Percentiles rank a stretch among this genome's conserved stretches.
Conservation (phyloP, 1,284 basidiomycete species). For the Ustilago curta region DNA sequence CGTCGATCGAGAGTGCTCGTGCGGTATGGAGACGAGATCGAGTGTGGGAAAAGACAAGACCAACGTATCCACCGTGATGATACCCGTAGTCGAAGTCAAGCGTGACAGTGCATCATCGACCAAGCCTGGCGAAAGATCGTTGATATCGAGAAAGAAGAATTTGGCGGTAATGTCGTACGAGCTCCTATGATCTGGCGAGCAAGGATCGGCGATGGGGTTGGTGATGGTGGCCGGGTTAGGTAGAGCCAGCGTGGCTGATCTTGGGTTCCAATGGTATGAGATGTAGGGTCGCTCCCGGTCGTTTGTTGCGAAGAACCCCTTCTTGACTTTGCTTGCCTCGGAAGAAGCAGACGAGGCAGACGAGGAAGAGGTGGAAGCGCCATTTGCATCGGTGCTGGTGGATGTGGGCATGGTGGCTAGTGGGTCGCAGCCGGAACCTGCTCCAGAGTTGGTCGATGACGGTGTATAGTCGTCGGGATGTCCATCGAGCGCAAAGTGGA, state of each 20-base stretch:
- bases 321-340: slow-evolving; percentile 15
- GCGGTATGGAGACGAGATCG: slow-evolving; percentile 39
- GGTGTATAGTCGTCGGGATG: slow-evolving; percentile 57
- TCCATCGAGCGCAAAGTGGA: slow-evolving; percentile 63
- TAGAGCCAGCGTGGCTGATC: slow-evolving; percentile 36
- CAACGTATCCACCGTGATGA: slow-evolving; percentile 60
- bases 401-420: slow-evolving; percentile 40
- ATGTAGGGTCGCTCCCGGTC: slow-evolving; percentile 53
- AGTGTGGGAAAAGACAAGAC: slow-evolving; percentile 51
- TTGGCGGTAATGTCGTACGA: slow-evolving; percentile 64
- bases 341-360: background rate
- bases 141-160: slow-evolving; percentile 57
- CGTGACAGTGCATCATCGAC: slow-evolving; percentile 57
- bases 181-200: slow-evolving; percentile 48
- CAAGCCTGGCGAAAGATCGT: slow-evolving; percentile 21
- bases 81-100: slow-evolving; percentile 54
- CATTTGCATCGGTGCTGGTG: background rate
- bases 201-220: slow-evolving; percentile 57
- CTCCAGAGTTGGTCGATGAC: slow-evolving; percentile 20
- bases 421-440: slow-evolving; percentile 31
- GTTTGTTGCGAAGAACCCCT: slow-evolving; percentile 51
- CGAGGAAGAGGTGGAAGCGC: slow-evolving; percentile 3
- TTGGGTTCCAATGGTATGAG: slow-evolving; percentile 50
- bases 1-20: slow-evolving; percentile 8
- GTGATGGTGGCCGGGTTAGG: slow-evolving; percentile 57